Conservation (phyloP, 768 basidiomycete genomes). For the Suillus spraguei region DNA sequence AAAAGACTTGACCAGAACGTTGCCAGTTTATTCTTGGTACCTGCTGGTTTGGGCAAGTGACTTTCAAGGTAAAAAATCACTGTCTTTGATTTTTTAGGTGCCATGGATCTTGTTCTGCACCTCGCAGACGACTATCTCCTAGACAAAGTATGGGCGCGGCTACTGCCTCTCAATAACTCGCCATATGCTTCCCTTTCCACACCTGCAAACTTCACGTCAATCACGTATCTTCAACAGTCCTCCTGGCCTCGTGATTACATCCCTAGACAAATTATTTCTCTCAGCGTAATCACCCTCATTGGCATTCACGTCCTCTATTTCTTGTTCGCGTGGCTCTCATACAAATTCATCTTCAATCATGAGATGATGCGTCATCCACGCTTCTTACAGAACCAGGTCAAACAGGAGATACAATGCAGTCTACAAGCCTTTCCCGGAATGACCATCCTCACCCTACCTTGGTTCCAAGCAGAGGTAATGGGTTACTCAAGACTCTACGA, state of each 20-base stretch:
- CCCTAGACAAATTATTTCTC: conserved; percentile 75
- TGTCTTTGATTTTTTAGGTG: neutral
- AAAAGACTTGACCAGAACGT: conserved; percentile 17
- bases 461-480: conserved; percentile 91
- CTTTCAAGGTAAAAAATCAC: neutral
- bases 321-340: conserved; percentile 83
- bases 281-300: conserved; percentile 69
- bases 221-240: conserved; percentile 46
- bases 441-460: conserved; percentile 84
- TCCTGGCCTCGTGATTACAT: conserved; percentile 88
- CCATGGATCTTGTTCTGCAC: conserved; percentile 85
- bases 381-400: conserved; percentile 88
- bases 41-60: conserved; percentile 1
- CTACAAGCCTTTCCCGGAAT: conserved; percentile 82
- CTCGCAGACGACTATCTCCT: conserved; percentile 71
- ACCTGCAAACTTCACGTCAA: conserved; percentile 40
- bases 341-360: conserved; percentile 87
- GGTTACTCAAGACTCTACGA: conserved; percentile 84
- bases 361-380: conserved; percentile 95
- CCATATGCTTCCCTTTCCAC: conserved; percentile 33
- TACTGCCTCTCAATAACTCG: conserved; percentile 57
- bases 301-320: conserved; percentile 91
- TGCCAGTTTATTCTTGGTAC: neutral
- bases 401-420: conserved; percentile 74
- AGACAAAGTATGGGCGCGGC: conserved; percentile 76